Evolutionary conservation across 768 basidiomycete genomes (phyloP).

Genomic region (Pleurotus sapidus): DNA sequence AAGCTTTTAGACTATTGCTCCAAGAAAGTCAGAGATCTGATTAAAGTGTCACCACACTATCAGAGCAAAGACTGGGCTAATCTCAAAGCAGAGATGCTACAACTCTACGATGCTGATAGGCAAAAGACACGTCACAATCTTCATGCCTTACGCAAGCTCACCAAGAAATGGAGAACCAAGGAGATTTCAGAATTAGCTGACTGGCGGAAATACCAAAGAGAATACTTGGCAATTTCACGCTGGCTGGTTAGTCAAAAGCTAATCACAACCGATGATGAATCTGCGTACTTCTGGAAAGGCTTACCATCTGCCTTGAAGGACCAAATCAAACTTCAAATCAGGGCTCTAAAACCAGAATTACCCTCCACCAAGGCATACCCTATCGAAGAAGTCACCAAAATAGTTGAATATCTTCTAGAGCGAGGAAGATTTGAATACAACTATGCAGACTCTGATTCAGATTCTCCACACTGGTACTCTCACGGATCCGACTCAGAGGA

Average conservation of each 20-base stretch:
- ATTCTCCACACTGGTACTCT: background rate
- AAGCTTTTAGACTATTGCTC: background rate
- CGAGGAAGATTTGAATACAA: constrained; percentile 6
- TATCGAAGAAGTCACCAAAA: background rate
- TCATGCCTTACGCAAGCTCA: background rate
- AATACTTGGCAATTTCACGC: constrained; percentile 9
- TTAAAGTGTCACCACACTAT: background rate
- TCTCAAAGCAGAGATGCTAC: background rate
- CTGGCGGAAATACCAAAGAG: constrained; percentile 8
- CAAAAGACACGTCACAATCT: background rate
- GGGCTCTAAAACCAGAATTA: background rate
- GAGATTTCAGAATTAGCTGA: background rate
- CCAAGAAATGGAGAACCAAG: background rate
- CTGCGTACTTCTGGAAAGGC: constrained; percentile 14
- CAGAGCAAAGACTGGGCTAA: background rate
- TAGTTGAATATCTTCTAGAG: background rate
- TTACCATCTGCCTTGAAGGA: background rate
- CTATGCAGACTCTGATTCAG: constrained; percentile 8
- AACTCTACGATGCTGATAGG: constrained; percentile 1
- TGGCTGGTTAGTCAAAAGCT: constrained; percentile 9
- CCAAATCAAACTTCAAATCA: background rate
- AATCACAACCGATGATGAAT: constrained; percentile 2
- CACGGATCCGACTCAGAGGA: no score
- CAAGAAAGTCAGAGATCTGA: background rate
- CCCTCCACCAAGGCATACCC: background rate